phyloP scores from a whole-genome alignment of 2,329 filamentous ascomycete species.

The Celoporthe dispersa region DNA sequence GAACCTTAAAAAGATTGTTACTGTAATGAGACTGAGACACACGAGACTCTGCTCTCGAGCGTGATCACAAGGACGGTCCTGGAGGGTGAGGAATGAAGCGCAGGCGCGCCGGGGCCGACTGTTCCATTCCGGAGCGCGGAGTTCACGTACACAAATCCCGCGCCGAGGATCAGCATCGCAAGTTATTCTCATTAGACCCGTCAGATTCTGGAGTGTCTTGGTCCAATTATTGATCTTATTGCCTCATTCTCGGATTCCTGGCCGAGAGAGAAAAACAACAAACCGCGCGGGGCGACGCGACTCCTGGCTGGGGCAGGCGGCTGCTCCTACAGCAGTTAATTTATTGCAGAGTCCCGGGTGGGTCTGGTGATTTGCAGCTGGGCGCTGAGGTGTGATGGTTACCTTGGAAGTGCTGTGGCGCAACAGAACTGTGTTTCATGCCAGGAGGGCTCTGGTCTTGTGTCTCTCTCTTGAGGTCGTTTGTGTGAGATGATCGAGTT shows the following conservation, averaged over 20 bases:
- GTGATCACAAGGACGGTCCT: neutral
- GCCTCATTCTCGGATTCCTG: neutral
- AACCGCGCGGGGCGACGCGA: neutral
- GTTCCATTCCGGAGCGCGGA: neutral
- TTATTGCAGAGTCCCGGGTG: neutral
- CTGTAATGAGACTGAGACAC: neutral
- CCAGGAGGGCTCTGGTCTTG: neutral
- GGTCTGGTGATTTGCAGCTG: neutral
- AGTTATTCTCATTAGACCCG: too few species aligned
- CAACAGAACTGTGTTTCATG: too few species aligned
- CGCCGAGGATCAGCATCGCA: neutral
- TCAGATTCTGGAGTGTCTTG: neutral
- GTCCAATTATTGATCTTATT: conserved; percentile 3
- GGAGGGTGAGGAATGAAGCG: conserved; percentile 5
- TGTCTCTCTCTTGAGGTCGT: neutral
- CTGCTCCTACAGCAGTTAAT: neutral
- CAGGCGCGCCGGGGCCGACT: neutral
- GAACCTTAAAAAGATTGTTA: neutral
- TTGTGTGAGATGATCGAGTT: neutral
- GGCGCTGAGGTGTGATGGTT: too few species aligned
- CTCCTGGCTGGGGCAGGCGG: neutral
- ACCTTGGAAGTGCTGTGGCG: too few species aligned
- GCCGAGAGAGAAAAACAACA: neutral
- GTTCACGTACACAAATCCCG: neutral
- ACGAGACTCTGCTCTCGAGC: neutral